Evolutionary conservation across 1,284 basidiomycete species (phyloP).

Genomic region (Puccinia novopanici): DNA sequence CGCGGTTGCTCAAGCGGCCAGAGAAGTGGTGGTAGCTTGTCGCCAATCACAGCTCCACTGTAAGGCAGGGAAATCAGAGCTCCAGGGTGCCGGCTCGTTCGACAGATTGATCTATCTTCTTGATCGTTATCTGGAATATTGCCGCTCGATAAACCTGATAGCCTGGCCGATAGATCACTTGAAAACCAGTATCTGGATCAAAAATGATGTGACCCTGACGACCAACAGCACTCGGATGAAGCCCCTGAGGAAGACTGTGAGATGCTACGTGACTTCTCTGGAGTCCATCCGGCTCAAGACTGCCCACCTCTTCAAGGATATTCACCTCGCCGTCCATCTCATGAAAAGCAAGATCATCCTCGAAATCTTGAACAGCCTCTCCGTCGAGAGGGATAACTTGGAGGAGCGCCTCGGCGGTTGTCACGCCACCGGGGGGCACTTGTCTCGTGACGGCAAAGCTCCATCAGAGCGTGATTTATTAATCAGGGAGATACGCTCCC

Average conservation of each 20-base stretch:
- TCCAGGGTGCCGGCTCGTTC: conserved; percentile 24
- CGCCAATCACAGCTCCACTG: conserved; percentile 23
- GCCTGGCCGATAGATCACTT: conserved; percentile 48
- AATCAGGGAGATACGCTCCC: conserved; percentile 17
- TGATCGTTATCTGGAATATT: conserved; percentile 48
- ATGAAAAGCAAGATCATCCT: conserved; percentile 46
- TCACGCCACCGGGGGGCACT: not conserved
- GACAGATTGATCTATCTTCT: conserved; percentile 44
- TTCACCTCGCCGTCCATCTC: conserved; percentile 9
- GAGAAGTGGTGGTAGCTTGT: conserved; percentile 26
- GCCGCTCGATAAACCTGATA: conserved; percentile 3
- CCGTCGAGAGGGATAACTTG: conserved; percentile 43
- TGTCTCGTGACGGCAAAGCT: not conserved
- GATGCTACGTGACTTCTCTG: conserved; percentile 46
- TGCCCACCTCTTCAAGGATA: conserved; percentile 23
- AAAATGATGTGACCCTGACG: conserved; percentile 41
- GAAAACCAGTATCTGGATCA: conserved; percentile 44
- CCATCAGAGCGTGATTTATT: conserved; percentile 33
- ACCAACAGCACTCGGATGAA: conserved; percentile 39
- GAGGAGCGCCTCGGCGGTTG: conserved; percentile 31
- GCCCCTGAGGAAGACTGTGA: conserved; percentile 45
- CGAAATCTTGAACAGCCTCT: conserved; percentile 39
- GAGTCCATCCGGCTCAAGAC: conserved; percentile 39
- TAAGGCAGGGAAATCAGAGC: not conserved
- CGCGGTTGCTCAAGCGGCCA: conserved; percentile 7